Conservation (phyloP, 495 filamentous ascomycete species). For the Aspergillus heteromorphus region DNA sequence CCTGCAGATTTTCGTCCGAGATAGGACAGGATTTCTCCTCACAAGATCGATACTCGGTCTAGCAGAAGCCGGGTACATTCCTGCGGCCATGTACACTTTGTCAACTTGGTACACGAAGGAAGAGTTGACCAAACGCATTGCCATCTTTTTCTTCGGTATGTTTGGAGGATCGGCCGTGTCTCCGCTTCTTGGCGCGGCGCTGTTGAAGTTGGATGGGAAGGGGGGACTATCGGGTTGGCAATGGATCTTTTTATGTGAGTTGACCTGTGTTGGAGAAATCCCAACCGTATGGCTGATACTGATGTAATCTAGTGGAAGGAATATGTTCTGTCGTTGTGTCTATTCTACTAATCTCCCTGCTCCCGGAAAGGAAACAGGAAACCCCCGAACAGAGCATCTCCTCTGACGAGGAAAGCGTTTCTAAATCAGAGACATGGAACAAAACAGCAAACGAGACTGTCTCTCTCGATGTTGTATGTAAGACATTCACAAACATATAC, state of each 20-base stretch:
- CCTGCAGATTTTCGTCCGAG: constrained; percentile 47
- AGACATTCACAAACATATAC: constrained; percentile 18
- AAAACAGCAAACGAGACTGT: neutral
- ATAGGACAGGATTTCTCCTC: constrained; percentile 36
- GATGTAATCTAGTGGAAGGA: constrained; percentile 35
- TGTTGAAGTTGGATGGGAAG: constrained; percentile 45
- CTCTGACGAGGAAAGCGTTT: neutral
- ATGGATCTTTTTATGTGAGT: constrained; percentile 49
- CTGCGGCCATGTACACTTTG: constrained; percentile 50
- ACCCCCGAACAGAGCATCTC: neutral
- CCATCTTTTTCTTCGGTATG: constrained; percentile 49
- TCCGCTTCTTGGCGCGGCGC: constrained; percentile 40
- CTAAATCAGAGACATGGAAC: neutral
- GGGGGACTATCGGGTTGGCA: constrained; percentile 49
- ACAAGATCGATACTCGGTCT: constrained; percentile 46
- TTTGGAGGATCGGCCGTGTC: constrained; percentile 42
- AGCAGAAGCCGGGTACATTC: constrained; percentile 54
- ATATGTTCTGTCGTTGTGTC: constrained; percentile 40
- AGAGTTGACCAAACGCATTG: constrained; percentile 46
- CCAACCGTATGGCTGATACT: neutral
- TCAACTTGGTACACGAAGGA: constrained; percentile 50
- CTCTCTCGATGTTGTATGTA: constrained; percentile 7
- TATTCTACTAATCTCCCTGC: constrained; percentile 19
- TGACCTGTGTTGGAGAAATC: neutral
- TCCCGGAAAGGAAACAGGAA: neutral